Evolutionary conservation across 305 asterid genomes (phyloP).

Genomic region (Fraxinus dipetala): DNA sequence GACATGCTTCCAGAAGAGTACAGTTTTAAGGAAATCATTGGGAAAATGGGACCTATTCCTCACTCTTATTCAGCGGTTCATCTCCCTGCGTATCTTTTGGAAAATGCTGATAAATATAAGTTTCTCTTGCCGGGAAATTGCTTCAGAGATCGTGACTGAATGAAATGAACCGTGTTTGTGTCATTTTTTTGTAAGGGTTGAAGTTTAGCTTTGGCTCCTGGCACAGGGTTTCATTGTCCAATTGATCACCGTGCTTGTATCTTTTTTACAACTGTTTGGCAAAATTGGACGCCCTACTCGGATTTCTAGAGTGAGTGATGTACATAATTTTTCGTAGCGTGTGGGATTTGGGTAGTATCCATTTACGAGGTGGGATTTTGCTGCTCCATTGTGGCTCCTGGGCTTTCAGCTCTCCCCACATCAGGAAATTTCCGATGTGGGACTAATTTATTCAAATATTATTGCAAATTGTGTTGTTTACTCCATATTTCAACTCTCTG

Average conservation of each 20-base stretch:
- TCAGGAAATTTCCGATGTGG: neutral
- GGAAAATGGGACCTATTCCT: slow-evolving; percentile 20
- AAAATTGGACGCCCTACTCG: neutral
- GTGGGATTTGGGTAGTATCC: neutral
- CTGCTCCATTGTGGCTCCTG: neutral
- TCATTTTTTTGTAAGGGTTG: neutral
- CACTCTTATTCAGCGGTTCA: slow-evolving; percentile 18
- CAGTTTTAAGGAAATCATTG: slow-evolving; percentile 21
- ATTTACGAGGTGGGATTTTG: neutral
- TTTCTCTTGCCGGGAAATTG: slow-evolving; percentile 27
- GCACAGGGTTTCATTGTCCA: neutral
- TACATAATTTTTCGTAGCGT: neutral
- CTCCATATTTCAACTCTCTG: neutral
- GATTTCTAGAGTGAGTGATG: neutral
- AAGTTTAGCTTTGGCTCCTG: neutral
- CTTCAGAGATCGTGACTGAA: slow-evolving; percentile 13
- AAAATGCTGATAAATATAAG: slow-evolving; percentile 12
- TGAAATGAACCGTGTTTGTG: neutral
- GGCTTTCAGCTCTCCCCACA: neutral
- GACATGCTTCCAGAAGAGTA: slow-evolving; percentile 28
- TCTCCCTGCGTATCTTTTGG: slow-evolving; percentile 20
- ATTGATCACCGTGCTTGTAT: neutral
- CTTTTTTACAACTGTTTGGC: neutral
- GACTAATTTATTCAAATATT: neutral
- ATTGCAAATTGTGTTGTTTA: neutral